These are phyloP conservation scores for Gaertneriomyces semiglobifer DNA, from an alignment of 192 early-diverging fungal genomes.

Conservation along the genomic window DNA sequence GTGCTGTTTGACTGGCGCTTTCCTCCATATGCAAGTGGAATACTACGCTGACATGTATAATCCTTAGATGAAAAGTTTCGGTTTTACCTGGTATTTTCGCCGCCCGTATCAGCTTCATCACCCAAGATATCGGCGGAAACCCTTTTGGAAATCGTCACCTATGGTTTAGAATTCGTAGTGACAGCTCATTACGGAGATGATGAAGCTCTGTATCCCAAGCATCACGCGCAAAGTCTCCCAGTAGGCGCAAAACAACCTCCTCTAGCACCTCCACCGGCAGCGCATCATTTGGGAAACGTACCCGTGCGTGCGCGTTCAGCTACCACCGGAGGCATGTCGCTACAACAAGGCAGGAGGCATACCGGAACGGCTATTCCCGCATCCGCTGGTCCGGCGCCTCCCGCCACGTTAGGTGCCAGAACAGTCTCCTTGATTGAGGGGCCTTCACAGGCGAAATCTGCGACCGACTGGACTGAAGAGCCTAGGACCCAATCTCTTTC, in stretches of 20 bases:
- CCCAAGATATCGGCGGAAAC: conserved; percentile 4
- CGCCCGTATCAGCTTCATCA: conserved; percentile 9
- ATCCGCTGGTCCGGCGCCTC: too few relatives aligned
- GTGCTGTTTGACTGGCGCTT: not conserved
- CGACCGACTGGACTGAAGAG: too few relatives aligned
- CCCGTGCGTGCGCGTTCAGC: too few relatives aligned
- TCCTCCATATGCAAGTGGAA: not conserved
- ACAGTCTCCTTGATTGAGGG: too few relatives aligned
- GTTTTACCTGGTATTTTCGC: conserved; percentile 9
- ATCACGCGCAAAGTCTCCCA: not conserved
- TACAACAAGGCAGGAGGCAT: too few relatives aligned
- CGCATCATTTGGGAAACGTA: conserved; percentile 7
- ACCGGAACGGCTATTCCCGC: too few relatives aligned
- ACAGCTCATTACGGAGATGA: conserved; percentile 1
- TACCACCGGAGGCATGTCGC: too few relatives aligned
- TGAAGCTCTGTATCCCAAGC: not conserved
- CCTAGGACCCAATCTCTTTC: too few relatives aligned
- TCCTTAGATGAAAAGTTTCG: conserved; percentile 15
- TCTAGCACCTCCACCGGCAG: conserved; percentile 15
- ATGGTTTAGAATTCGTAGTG: conserved; percentile 2
- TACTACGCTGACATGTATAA: not conserved
- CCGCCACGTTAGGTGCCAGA: too few relatives aligned
- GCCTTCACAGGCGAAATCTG: too few relatives aligned
- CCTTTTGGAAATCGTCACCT: conserved; percentile 9
- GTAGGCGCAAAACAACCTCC: not conserved